Percentiles rank a stretch among this genome's conserved stretches.
Conservation (phyloP, 2,329 filamentous ascomycete genomes). For the Paecilomyces sp. region DNA sequence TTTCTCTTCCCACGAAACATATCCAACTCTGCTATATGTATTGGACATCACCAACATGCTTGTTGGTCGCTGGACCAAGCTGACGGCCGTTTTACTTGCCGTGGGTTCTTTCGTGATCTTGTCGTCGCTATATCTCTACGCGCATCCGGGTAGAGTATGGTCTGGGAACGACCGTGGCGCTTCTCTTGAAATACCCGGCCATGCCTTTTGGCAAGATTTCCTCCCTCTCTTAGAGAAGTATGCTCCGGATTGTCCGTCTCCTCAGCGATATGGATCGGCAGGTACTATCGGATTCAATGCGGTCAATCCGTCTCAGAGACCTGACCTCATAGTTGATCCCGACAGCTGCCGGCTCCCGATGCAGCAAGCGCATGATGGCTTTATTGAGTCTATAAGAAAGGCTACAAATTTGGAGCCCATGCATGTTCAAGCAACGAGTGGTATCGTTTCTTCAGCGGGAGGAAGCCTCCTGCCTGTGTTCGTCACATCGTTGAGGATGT, state of each 20-base stretch:
- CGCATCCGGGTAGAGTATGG: not conserved
- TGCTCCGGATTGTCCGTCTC: not conserved
- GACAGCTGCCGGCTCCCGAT: not conserved
- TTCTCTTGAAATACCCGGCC: not conserved
- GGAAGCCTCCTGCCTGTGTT: conserved; percentile 24
- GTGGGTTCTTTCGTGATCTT: not conserved
- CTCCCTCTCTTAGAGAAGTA: not conserved
- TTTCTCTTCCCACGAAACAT: not conserved
- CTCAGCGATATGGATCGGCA: not conserved
- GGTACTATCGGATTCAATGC: not conserved
- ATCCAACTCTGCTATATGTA: not conserved
- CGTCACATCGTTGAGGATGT: conserved; percentile 26
- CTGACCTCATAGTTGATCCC: not conserved
- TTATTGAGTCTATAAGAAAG: not conserved
- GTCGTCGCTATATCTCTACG: not conserved
- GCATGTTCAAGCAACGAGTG: conserved; percentile 12
- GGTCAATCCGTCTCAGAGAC: not conserved
- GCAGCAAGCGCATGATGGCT: not conserved
- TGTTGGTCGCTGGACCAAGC: not conserved
- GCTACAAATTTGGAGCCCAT: not conserved
- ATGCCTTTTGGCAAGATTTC: not conserved
- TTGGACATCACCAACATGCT: not conserved
- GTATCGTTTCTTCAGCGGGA: conserved; percentile 26
- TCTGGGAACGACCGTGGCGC: not conserved
- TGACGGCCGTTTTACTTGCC: not conserved